Conservation (phyloP, 306 rosid genomes). For the Dryas octopetala region DNA sequence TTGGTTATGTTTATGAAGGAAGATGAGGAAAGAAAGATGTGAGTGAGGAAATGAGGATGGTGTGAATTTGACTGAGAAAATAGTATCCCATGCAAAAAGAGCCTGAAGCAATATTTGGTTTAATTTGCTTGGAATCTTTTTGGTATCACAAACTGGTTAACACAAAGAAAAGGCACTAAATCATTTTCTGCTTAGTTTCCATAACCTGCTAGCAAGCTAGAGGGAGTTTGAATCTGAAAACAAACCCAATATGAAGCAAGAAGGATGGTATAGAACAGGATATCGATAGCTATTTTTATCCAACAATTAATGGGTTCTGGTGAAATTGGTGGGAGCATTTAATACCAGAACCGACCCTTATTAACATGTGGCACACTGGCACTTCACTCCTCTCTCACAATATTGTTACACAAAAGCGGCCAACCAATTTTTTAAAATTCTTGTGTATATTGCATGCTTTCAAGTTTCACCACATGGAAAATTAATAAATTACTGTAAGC, state of each 20-base stretch:
- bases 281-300: slow-evolving; percentile 8
- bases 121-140: not conserved
- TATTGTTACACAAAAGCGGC: not conserved
- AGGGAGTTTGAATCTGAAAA: slow-evolving; percentile 8
- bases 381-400: too few species aligned
- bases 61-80: slow-evolving; percentile 51
- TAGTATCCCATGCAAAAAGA: slow-evolving; percentile 54
- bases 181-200: not conserved
- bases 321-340: slow-evolving; percentile 59
- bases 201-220: not conserved
- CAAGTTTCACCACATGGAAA: not conserved
- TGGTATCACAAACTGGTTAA: slow-evolving; percentile 21
- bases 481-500: too few species aligned
- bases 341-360: slow-evolving; percentile 48
- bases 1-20: not conserved
- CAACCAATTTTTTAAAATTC: not conserved
- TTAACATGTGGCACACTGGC: slow-evolving; percentile 11
- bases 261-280: not conserved
- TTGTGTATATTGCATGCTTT: too few species aligned
- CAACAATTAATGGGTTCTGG: slow-evolving; percentile 52
- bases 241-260: slow-evolving; percentile 1
- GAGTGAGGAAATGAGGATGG: slow-evolving; percentile 50
- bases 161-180: not conserved
- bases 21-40: slow-evolving; percentile 39
- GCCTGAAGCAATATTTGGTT: not conserved